These are phyloP conservation scores for Endotrypanum monterogeii DNA, from an alignment of 208 protist genomes.

Conservation along the genomic window DNA sequence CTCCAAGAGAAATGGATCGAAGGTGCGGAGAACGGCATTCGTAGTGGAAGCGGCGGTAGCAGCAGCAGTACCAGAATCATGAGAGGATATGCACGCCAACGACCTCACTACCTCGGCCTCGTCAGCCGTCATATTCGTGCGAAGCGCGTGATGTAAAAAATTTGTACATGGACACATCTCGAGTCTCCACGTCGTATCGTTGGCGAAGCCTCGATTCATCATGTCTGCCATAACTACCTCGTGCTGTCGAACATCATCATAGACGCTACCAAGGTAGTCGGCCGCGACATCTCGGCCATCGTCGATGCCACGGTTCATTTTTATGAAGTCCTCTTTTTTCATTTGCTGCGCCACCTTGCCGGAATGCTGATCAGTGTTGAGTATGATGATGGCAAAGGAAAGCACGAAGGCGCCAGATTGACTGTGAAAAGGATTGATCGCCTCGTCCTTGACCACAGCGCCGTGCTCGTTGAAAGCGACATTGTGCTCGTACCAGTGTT, in stretches of 20 bases:
- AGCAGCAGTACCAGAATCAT: not conserved
- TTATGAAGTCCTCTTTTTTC: slow-evolving; percentile 92
- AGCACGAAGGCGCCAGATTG: slow-evolving; percentile 93
- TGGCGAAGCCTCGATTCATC: slow-evolving; percentile 75
- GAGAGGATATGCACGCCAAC: slow-evolving; percentile 12
- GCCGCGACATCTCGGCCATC: slow-evolving; percentile 90
- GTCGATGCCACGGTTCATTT: slow-evolving; percentile 97
- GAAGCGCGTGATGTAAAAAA: slow-evolving; percentile 20
- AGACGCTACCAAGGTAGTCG: slow-evolving; percentile 89
- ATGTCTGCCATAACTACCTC: slow-evolving; percentile 94
- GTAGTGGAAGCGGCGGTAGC: not conserved
- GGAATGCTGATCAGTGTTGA: slow-evolving; percentile 99
- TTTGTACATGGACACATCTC: slow-evolving; percentile 53
- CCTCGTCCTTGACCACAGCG: slow-evolving; percentile 29
- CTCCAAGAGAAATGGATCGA: slow-evolving; percentile 60
- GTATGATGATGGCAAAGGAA: slow-evolving; percentile 98
- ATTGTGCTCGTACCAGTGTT: slow-evolving; percentile 79
- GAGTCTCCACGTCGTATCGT: slow-evolving; percentile 82
- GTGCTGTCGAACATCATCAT: slow-evolving; percentile 92
- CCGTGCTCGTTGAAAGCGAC: slow-evolving; percentile 18
- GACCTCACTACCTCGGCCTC: slow-evolving; percentile 16
- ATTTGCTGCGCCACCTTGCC: slow-evolving; percentile 94
- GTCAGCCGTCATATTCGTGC: not conserved
- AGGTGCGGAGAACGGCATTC: slow-evolving; percentile 2
- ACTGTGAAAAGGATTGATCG: slow-evolving; percentile 84